Evolutionary conservation across 2,329 filamentous ascomycete species (phyloP).

Genomic region (Phoma sp.): DNA sequence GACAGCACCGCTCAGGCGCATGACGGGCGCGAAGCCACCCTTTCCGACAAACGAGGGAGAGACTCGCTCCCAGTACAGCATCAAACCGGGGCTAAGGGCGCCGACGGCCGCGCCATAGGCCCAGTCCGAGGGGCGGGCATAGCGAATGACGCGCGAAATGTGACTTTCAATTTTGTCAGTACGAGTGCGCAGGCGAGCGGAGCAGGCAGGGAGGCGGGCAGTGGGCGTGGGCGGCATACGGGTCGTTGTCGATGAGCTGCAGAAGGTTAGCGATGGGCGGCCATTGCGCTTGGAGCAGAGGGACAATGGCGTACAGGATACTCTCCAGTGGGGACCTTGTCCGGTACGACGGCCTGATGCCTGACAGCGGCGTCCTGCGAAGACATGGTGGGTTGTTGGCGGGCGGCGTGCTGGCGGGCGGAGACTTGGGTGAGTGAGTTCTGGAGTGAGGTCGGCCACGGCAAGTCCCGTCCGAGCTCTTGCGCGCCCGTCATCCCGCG

Average conservation of each 20-base stretch:
- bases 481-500: not conserved
- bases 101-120: constrained; percentile 70
- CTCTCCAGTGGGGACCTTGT: constrained; percentile 80
- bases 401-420: constrained; percentile 9
- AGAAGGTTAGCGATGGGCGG: constrained; percentile 30
- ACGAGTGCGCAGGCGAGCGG: constrained; percentile 15
- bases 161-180: constrained; percentile 64
- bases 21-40: constrained; percentile 79
- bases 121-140: constrained; percentile 88
- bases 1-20: constrained; percentile 78
- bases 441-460: constrained; percentile 19
- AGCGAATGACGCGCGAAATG: constrained; percentile 85
- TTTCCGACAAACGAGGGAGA: constrained; percentile 84
- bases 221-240: constrained; percentile 65
- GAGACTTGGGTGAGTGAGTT: constrained; percentile 12
- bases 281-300: constrained; percentile 30
- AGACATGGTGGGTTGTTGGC: constrained; percentile 38
- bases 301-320: constrained; percentile 74
- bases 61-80: constrained; percentile 81
- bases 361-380: constrained; percentile 33
- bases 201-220: not conserved
- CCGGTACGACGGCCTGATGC: constrained; percentile 64
- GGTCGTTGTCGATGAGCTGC: constrained; percentile 98
- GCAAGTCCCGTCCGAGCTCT: constrained; percentile 7
- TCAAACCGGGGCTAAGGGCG: constrained; percentile 73